phyloP scores from a whole-genome alignment of 495 filamentous ascomycete genomes.

The Endocarpon pusillum region DNA sequence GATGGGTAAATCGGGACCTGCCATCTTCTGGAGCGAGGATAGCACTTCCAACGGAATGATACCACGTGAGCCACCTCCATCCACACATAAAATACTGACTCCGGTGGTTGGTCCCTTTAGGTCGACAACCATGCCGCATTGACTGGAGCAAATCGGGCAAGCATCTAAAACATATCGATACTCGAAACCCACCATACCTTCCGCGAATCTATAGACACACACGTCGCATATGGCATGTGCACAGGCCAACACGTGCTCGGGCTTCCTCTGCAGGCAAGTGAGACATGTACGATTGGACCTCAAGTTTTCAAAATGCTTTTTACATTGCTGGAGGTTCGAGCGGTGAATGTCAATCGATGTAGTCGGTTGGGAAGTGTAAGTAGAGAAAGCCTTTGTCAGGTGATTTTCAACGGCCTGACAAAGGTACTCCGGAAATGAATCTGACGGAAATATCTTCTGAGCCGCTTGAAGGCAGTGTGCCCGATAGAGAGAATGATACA shows the following conservation, averaged over 20 bases:
- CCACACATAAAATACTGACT: constrained; percentile 15
- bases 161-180: too few relatives aligned
- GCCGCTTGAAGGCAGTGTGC: constrained; percentile 7
- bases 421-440: constrained; percentile 5
- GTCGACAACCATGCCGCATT: too few relatives aligned
- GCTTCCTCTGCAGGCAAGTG: constrained; percentile 11
- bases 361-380: too few relatives aligned
- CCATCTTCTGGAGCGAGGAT: constrained; percentile 9
- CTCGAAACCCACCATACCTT: constrained; percentile 3
- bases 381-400: too few relatives aligned
- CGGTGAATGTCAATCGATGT: constrained; percentile 4
- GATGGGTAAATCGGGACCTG: constrained; percentile 8
- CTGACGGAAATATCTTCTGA: constrained; percentile 4
- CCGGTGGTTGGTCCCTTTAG: constrained; percentile 17
- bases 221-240: constrained; percentile 15
- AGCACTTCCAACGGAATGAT: constrained; percentile 17
- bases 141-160: too few relatives aligned
- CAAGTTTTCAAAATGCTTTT: neutral
- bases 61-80: constrained; percentile 16
- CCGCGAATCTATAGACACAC: constrained; percentile 11
- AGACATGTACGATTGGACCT: constrained; percentile 10
- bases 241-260: constrained; percentile 15
- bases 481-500: constrained; percentile 10
- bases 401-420: constrained; percentile 7
- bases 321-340: neutral